These are phyloP conservation scores for Phialophora verrucosa DNA, from an alignment of 2,329 filamentous ascomycete genomes.

Conservation along the genomic window DNA sequence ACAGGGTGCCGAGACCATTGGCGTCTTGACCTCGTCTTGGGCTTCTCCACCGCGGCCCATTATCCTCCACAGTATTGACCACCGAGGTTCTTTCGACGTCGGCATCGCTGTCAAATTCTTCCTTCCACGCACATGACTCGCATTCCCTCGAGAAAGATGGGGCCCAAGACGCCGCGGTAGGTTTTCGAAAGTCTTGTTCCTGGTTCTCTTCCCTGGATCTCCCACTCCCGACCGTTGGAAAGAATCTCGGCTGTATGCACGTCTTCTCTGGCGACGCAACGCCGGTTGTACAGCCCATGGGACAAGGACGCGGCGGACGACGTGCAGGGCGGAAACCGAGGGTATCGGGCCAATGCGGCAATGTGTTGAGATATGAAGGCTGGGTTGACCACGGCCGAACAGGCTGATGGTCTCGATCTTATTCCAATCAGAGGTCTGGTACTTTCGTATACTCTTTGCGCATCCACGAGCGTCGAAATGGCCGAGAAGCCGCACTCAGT, in stretches of 20 bases:
- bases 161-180: neutral
- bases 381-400: neutral
- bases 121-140: neutral
- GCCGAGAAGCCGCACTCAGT: neutral
- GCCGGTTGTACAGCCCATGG: neutral
- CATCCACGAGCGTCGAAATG: neutral
- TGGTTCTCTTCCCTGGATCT: neutral
- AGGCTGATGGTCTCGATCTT: neutral
- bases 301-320: neutral
- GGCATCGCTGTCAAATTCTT: neutral
- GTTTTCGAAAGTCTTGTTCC: neutral
- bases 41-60: neutral
- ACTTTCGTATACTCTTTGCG: neutral
- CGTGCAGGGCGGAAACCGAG: conserved; percentile 1
- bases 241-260: neutral
- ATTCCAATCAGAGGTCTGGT: neutral
- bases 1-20: neutral
- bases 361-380: neutral
- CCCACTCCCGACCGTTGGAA: neutral
- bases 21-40: conserved; percentile 2
- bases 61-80: neutral
- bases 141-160: neutral
- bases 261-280: neutral
- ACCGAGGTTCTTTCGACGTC: neutral
- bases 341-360: neutral